phyloP scores from a whole-genome alignment of 768 basidiomycete species.

The Hypholoma sublateritium region DNA sequence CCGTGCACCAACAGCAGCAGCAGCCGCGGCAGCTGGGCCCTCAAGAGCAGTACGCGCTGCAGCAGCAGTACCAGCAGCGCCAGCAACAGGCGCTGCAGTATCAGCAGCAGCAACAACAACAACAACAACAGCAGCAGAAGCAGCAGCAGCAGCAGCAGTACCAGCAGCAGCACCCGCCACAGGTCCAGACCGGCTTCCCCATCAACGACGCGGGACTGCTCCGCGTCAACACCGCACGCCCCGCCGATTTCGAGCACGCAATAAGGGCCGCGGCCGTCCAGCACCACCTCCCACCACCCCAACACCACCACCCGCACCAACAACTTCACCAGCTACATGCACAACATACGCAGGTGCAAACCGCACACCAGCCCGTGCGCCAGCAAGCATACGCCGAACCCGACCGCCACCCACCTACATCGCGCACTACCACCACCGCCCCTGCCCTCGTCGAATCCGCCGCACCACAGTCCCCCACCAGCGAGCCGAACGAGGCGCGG shows the following conservation, averaged over 20 bases:
- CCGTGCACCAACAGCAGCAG: constrained; percentile 8
- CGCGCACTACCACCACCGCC: background rate
- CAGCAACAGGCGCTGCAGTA: background rate
- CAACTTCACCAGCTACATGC: too few species aligned
- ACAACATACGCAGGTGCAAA: background rate
- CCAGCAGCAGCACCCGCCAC: background rate
- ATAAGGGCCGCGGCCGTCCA: background rate
- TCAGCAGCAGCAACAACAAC: background rate
- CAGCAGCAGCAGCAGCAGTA: constrained; percentile 1
- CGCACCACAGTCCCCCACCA: too few species aligned
- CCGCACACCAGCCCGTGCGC: too few species aligned
- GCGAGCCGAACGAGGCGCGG: too few species aligned
- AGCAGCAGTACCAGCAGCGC: constrained; percentile 1
- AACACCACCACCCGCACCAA: too few species aligned
- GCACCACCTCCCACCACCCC: too few species aligned
- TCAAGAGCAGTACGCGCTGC: constrained; percentile 1
- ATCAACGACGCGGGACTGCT: background rate
- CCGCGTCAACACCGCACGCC: constrained; percentile 3
- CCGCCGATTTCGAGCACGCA: constrained; percentile 4
- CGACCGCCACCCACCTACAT: background rate
- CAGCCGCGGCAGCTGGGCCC: constrained; percentile 6
- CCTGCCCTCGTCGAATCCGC: background rate
- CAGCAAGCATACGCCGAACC: too few species aligned
- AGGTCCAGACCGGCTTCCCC: constrained; percentile 1
- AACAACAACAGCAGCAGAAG: too few species aligned